phyloP scores from a whole-genome alignment of 2,329 filamentous ascomycete genomes.

The Stachybotrys chartarum region DNA sequence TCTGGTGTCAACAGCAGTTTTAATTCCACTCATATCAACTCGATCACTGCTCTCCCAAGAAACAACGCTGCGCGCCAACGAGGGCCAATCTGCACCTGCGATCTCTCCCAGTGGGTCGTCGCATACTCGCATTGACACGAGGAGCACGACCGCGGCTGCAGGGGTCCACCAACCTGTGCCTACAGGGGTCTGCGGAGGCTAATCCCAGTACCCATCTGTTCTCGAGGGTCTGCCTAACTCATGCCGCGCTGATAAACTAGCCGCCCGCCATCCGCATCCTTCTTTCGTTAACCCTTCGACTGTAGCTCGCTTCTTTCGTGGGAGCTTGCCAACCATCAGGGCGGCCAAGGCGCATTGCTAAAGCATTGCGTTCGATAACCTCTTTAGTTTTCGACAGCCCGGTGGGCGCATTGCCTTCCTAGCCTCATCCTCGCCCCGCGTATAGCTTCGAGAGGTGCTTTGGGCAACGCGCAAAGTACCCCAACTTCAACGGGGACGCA shows the following conservation, averaged over 20 bases:
- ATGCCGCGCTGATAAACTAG: background rate
- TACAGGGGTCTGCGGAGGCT: background rate
- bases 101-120: background rate
- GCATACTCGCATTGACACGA: background rate
- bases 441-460: too few species aligned
- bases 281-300: slow-evolving; percentile 2
- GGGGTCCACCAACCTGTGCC: background rate
- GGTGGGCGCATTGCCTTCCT: background rate
- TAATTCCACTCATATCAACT: too few species aligned
- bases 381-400: background rate
- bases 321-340: slow-evolving; percentile 14
- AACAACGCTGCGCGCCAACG: background rate
- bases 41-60: background rate
- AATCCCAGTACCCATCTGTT: background rate
- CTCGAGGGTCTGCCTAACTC: background rate
- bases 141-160: background rate
- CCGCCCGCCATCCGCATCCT: slow-evolving; percentile 17
- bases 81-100: too few species aligned
- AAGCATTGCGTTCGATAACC: background rate
- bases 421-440: background rate
- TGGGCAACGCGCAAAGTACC: too few species aligned
- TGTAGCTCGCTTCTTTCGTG: slow-evolving; percentile 12
- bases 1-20: too few species aligned
- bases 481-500: background rate
- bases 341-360: background rate